Base-by-base conservation (phyloP, 108 stramenopile genomes). In the Skeletonema potamos region DNA sequence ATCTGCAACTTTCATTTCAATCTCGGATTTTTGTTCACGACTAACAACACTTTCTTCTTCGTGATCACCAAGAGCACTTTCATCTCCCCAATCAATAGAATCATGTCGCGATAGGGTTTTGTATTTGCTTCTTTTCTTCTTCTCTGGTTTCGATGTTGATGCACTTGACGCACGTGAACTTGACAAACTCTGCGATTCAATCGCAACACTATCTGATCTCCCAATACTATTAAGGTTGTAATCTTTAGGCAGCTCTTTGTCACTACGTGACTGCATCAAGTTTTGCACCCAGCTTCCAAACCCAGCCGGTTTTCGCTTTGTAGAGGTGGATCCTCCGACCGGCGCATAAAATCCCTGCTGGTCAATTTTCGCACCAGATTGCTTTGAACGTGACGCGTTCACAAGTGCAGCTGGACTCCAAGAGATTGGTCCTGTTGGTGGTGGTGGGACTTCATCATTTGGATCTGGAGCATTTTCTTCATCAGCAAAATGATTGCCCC, bases 321-420 rank as follows among this genome's bases (percentile, higher is more conserved):
- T 37, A 22, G 56, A 36, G 22, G 66, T 24, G 9, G 48, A 51
- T 22, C 48, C 48, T 54, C 30, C 27, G 6, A 28, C 46, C 5
- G 20, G 58, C 51, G 60, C 24, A 57, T 77, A 77, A 65, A 63
- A 77, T 56, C 76, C 76, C 34, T 77, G 28, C 22, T 62, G 34
- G 34, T 77, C 68, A 32, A 48, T 64, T 43, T 54, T 77, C n/a
- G 44, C 76, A 48, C 58, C 74, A 12, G 48, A 43, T 12, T 36
- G 58, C 27, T 66, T 77, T 8, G 76, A 70, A 17, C 39, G 24
- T 3, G 69, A 55, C 4, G 62, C 58, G 2, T 24, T 77, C 18
- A 77, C 76, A 8, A 77, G 54, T 20, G 69, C n/a, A 17, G 76
- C 68, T 24, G 76, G 76, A 46, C 63, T 77, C 76, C 76, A 77